Percentiles rank a stretch among this genome's conserved stretches.
Conservation (phyloP, 495 filamentous ascomycete genomes). For the Xylaria telfairii region DNA sequence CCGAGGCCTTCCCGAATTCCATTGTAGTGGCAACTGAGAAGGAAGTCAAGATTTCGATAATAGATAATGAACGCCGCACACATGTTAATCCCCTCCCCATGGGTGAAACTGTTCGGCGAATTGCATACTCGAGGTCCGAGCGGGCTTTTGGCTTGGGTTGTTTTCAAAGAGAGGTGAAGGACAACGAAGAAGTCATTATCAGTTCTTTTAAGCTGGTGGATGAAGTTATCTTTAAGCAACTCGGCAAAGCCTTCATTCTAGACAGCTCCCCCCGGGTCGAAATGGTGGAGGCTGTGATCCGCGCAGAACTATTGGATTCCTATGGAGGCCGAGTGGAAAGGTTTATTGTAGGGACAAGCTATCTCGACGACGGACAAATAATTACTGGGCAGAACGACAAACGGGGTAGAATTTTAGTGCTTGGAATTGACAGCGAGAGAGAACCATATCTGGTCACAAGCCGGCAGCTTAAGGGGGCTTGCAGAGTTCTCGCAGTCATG, state of each 20-base stretch:
- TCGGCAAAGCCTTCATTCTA: constrained; percentile 50
- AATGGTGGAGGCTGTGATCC: constrained; percentile 82
- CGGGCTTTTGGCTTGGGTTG: constrained; percentile 88
- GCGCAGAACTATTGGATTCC: constrained; percentile 71
- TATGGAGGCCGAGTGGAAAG: constrained; percentile 72
- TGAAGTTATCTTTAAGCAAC: constrained; percentile 54
- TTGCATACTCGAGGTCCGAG: constrained; percentile 81
- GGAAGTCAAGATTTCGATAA: constrained; percentile 78
- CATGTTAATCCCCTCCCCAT: constrained; percentile 82
- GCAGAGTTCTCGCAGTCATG: constrained; percentile 76
- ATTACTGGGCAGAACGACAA: constrained; percentile 44
- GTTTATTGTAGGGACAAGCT: constrained; percentile 88
- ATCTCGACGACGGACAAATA: constrained; percentile 63
- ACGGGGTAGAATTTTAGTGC: constrained; percentile 79
- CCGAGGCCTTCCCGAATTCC: constrained; percentile 77
- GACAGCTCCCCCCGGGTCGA: constrained; percentile 68
- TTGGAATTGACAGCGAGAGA: constrained; percentile 79
- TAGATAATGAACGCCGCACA: constrained; percentile 85
- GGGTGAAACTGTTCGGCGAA: constrained; percentile 81
- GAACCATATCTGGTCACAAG: constrained; percentile 71
- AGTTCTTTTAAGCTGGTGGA: constrained; percentile 60
- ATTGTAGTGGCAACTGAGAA: constrained; percentile 79
- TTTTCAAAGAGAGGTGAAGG: constrained; percentile 64
- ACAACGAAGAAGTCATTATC: constrained; percentile 55
- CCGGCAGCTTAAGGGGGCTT: constrained; percentile 72